Conservation (phyloP, 2,329 filamentous ascomycete genomes). For the Massarina eburnea region DNA sequence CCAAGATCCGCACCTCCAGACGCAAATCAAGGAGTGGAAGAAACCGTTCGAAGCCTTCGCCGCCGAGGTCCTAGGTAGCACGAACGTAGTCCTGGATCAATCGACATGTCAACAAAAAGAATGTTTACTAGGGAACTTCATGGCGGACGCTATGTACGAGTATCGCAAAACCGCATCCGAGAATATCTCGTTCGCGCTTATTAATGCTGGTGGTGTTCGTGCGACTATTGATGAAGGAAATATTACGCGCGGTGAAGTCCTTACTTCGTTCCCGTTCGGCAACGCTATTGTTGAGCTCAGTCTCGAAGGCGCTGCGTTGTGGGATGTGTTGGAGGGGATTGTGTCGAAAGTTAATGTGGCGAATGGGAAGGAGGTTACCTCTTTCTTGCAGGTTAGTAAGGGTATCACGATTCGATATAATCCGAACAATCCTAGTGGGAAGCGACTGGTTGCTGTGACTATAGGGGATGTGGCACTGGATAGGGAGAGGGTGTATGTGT, state of each 20-base stretch:
- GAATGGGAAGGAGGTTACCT: slow-evolving; percentile 57
- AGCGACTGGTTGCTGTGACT: slow-evolving; percentile 55
- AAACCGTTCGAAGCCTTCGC: slow-evolving; percentile 63
- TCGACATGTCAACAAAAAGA: slow-evolving; percentile 59
- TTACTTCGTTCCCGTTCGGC: slow-evolving; percentile 67
- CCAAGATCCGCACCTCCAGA: slow-evolving; percentile 60
- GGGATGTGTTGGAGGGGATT: slow-evolving; percentile 61
- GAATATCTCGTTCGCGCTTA: slow-evolving; percentile 59
- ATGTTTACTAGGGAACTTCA: slow-evolving; percentile 51
- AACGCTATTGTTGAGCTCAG: slow-evolving; percentile 64
- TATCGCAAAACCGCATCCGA: slow-evolving; percentile 56
- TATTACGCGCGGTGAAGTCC: slow-evolving; percentile 64
- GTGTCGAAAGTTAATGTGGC: slow-evolving; percentile 58
- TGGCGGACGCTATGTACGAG: slow-evolving; percentile 60
- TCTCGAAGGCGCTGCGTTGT: slow-evolving; percentile 57
- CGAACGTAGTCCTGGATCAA: slow-evolving; percentile 61
- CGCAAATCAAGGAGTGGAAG: slow-evolving; percentile 61
- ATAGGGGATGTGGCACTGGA: slow-evolving; percentile 55
- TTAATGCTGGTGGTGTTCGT: slow-evolving; percentile 66
- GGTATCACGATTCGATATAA: slow-evolving; percentile 62
- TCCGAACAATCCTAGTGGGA: slow-evolving; percentile 52
- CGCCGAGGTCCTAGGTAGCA: slow-evolving; percentile 58
- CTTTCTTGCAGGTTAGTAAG: slow-evolving; percentile 62
- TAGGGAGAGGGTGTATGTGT: slow-evolving; percentile 52
- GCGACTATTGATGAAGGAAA: slow-evolving; percentile 63